Base-by-base conservation (phyloP, 1,284 basidiomycete species). In the Irpex sp. region DNA sequence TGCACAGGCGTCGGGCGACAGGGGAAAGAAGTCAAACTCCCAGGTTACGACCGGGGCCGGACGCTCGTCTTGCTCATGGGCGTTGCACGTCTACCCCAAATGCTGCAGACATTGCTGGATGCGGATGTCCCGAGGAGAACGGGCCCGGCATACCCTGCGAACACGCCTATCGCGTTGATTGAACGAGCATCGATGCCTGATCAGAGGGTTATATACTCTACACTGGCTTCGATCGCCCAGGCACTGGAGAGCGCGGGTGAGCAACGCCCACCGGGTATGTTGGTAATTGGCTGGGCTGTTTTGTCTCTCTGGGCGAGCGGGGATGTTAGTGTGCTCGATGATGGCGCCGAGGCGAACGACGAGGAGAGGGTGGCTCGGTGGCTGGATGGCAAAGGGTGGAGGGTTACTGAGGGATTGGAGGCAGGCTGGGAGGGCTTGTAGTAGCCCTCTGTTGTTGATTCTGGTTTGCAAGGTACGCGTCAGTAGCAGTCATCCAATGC, bases 241-340 rank as follows among this genome's bases (percentile, higher is more conserved):
- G 94, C 92, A 0, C 74, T 98, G 70, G 88, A 91, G 64, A 84
- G 82, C 61, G 78, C 81, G 5, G 93, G 94, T 4, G 93, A 96
- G 69, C 95, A 98, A 74, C 79, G 96, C 31, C 96, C 96, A 4
- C 97, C 97, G 0, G 96, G 95, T 1, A 96, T 99, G 92, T 91
- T 98, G 72, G 83, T 98, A 26, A 84, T 99, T 65, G 96, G 97
- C 0, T 98, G 96, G 96, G 84, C 90, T n/a, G 87, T 89, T 8
- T 70, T 88, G 65, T 84, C 86, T 19, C 74, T 92, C 57, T 84
- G 84, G 80, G 81, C 77, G 0, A 70, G 71, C 62, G 89, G 83
- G 4, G 85, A 86, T 70, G 78, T 82, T 60, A 74, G 69, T 15
- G 80, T 87, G 44, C 74, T 87, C 65, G 83, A 84, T 66, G 82